phyloP scores from a whole-genome alignment of 768 basidiomycete species.

The Xerocomus brunneocitrinus region DNA sequence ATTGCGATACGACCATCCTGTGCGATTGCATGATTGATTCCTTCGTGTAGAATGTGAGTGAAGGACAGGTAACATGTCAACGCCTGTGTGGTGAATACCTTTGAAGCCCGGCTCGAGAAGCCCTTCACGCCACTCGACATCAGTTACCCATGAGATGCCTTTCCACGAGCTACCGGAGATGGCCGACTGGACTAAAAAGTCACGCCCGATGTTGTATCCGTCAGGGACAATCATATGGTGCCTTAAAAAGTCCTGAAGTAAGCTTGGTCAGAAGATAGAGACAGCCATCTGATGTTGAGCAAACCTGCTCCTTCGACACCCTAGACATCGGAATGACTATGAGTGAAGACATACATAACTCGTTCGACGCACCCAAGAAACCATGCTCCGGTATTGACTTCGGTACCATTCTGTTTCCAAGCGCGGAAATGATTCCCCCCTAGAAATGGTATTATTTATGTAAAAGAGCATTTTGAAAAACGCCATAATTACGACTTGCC shows the following conservation, averaged over 20 bases:
- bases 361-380: conserved; percentile 62
- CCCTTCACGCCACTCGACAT: conserved; percentile 70
- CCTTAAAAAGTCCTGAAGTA: conserved; percentile 46
- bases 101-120: conserved; percentile 63
- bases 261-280: conserved; percentile 1
- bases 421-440: conserved; percentile 90
- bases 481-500: conserved; percentile 33
- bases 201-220: conserved; percentile 80
- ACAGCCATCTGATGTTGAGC: background rate
- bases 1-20: conserved; percentile 82
- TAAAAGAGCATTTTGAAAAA: background rate
- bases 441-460: conserved; percentile 14
- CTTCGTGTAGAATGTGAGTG: conserved; percentile 33
- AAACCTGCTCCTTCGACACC: conserved; percentile 67
- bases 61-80: background rate
- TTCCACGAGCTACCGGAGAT: conserved; percentile 56
- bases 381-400: conserved; percentile 73
- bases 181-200: conserved; percentile 70
- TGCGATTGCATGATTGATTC: conserved; percentile 75
- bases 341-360: background rate
- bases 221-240: conserved; percentile 71
- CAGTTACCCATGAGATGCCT: conserved; percentile 68
- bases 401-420: conserved; percentile 83
- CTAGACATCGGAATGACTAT: conserved; percentile 31
- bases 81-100: conserved; percentile 39